phyloP scores from a whole-genome alignment of 306 rosid genomes.

The Alnus rubra region DNA sequence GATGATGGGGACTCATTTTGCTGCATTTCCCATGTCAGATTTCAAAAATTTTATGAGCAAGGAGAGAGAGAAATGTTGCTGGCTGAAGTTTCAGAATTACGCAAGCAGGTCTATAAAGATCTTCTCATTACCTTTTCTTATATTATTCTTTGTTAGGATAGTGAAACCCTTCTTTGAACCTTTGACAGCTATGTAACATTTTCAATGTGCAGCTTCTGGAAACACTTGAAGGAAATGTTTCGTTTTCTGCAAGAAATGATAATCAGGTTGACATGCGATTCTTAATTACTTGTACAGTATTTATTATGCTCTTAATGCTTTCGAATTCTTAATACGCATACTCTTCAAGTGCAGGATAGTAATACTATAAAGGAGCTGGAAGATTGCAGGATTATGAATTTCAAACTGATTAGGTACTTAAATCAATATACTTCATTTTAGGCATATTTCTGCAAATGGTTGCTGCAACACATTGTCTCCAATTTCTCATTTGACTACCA shows the following conservation, averaged over 20 bases:
- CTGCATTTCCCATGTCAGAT: slow-evolving; percentile 50
- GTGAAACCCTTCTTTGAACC: slow-evolving; percentile 10
- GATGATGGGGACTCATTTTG: slow-evolving; percentile 38
- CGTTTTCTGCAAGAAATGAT: slow-evolving; percentile 37
- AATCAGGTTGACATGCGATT: slow-evolving; percentile 51
- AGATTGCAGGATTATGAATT: slow-evolving; percentile 65
- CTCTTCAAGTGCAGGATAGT: slow-evolving; percentile 50
- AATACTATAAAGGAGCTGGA: slow-evolving; percentile 52
- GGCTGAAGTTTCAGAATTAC: slow-evolving; percentile 73
- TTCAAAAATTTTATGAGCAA: slow-evolving; percentile 59
- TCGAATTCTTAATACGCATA: slow-evolving; percentile 23
- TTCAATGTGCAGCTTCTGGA: slow-evolving; percentile 56
- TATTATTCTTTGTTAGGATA: neutral
- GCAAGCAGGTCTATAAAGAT: slow-evolving; percentile 59
- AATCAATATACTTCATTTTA: slow-evolving; percentile 1
- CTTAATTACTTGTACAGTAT: slow-evolving; percentile 16
- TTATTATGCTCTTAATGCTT: slow-evolving; percentile 20
- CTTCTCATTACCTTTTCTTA: slow-evolving; percentile 14
- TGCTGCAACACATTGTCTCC: neutral
- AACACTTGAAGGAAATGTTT: slow-evolving; percentile 46
- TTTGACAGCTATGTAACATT: slow-evolving; percentile 31
- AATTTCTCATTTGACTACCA: neutral
- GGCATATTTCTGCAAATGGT: neutral
- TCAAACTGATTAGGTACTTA: slow-evolving; percentile 58
- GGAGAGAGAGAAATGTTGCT: slow-evolving; percentile 83